Evolutionary conservation across 2,329 filamentous ascomycete genomes (phyloP).

Genomic region (Xylaria sp.): DNA sequence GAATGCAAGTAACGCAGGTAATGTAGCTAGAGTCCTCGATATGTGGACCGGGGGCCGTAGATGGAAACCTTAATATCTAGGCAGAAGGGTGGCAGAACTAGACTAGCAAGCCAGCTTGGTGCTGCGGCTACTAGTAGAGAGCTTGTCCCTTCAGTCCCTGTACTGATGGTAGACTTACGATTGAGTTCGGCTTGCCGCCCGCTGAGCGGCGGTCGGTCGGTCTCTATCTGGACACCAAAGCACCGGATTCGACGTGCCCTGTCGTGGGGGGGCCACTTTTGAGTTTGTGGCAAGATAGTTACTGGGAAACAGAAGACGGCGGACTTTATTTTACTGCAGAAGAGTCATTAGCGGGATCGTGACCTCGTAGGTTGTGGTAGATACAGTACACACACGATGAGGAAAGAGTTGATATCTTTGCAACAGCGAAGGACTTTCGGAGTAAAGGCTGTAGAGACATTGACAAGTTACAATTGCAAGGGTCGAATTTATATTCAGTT

Average conservation of each 20-base stretch:
- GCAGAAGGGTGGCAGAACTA: background rate
- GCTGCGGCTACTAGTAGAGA: background rate
- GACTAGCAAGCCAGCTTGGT: constrained; percentile 3
- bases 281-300: constrained; percentile 18
- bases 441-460: no score
- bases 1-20: no score
- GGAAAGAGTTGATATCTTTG: no score
- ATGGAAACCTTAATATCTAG: constrained; percentile 14
- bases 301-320: constrained; percentile 11
- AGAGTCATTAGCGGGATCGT: no score
- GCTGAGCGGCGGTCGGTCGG: constrained; percentile 7
- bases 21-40: background rate
- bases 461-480: no score
- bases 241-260: constrained; percentile 3
- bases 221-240: constrained; percentile 1
- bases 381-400: no score
- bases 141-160: background rate
- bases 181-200: constrained; percentile 20
- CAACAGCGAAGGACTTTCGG: no score
- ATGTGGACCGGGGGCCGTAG: background rate
- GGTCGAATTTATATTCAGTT: no score
- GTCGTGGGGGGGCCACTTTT: constrained; percentile 7
- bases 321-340: background rate
- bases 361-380: no score
- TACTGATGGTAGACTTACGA: constrained; percentile 16